Evolutionary conservation across 164 flowering plant species (phyloP).

Genomic region (Magnolia kwangsiensis): DNA sequence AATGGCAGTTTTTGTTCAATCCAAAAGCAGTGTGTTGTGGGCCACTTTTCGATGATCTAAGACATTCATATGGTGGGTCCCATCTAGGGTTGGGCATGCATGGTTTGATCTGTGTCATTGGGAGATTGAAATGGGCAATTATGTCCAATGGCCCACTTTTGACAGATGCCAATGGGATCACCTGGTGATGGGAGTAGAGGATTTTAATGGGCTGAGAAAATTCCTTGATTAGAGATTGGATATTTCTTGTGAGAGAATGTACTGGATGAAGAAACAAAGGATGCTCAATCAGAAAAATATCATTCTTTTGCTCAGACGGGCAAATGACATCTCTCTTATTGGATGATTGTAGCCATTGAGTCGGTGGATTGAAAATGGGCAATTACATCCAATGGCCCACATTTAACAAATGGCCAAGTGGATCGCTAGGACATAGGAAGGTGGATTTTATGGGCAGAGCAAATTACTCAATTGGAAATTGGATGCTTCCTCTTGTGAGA

Average conservation of each 20-base stretch:
- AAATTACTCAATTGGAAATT: background rate
- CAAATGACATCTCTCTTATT: no score
- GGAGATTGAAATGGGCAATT: background rate
- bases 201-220: background rate
- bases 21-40: background rate
- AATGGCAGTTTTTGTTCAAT: no score
- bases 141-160: background rate
- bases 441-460: background rate
- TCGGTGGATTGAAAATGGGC: background rate
- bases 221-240: background rate
- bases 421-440: background rate
- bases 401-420: background rate
- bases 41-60: background rate
- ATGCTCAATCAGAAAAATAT: background rate
- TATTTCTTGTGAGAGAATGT: background rate
- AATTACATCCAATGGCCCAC: background rate
- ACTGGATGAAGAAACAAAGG: background rate
- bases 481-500: background rate
- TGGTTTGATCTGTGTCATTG: background rate
- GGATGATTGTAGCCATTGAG: background rate
- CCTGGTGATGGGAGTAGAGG: background rate
- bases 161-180: background rate
- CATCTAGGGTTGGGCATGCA: background rate
- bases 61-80: background rate
- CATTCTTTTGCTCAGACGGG: no score